phyloP scores from a whole-genome alignment of 1,284 basidiomycete genomes.

The Microbotryum silenes-acaulis region DNA sequence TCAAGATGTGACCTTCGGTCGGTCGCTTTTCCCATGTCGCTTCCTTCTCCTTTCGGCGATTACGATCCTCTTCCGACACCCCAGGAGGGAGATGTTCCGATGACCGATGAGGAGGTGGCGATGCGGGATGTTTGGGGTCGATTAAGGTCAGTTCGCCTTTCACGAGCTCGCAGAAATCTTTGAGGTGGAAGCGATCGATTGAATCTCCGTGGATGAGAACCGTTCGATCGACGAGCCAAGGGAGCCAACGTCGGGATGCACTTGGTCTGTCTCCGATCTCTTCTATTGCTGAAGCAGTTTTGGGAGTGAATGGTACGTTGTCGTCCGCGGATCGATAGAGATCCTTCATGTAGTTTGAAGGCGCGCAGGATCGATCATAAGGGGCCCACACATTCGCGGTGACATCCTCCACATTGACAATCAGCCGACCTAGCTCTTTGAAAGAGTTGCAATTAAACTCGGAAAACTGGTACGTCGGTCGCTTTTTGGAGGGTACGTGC shows the following conservation, averaged over 20 bases:
- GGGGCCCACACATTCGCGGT: constrained; percentile 22
- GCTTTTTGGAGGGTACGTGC: too few species aligned
- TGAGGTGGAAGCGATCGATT: constrained; percentile 33
- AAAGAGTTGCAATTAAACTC: constrained; percentile 30
- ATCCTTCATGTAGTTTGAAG: constrained; percentile 16
- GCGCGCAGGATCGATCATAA: constrained; percentile 19
- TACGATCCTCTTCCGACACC: background rate
- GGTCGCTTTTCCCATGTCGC: constrained; percentile 20
- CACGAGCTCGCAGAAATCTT: constrained; percentile 31
- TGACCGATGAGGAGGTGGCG: constrained; percentile 12
- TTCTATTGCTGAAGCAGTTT: background rate
- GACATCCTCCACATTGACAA: constrained; percentile 11
- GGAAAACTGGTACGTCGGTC: too few species aligned
- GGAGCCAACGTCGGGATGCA: constrained; percentile 4
- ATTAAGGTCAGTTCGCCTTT: constrained; percentile 18
- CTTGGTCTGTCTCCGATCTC: background rate
- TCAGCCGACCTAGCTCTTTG: constrained; percentile 20
- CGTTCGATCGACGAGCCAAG: constrained; percentile 29
- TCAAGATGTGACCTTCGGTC: constrained; percentile 23
- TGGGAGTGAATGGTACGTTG: constrained; percentile 12
- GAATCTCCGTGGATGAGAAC: constrained; percentile 31
- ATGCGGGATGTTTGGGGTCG: constrained; percentile 15
- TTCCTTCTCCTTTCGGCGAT: constrained; percentile 9
- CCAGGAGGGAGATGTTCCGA: too few species aligned
- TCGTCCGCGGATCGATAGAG: constrained; percentile 17